A percentile compares a stretch with the other conserved stretches of the same genome.
phyloP scores from a whole-genome alignment of 2,329 filamentous ascomycete species.

The Botrytis elliptica region DNA sequence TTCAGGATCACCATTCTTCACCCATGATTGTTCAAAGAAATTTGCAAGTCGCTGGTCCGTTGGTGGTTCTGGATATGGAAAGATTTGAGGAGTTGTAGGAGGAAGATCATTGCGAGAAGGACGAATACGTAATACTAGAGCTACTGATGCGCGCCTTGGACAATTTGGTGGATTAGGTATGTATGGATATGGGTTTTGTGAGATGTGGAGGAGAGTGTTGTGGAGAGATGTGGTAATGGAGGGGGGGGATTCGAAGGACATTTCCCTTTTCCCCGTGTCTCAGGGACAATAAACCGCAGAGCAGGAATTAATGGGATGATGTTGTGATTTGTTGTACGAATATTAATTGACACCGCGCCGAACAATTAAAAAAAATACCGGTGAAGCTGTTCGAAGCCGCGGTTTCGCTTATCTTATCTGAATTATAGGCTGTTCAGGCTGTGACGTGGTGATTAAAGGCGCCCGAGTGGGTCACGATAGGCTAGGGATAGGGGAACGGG shows the following conservation, averaged over 20 bases:
- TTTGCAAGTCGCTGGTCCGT: constrained; percentile 40
- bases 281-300: not conserved
- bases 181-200: constrained; percentile 48
- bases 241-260: constrained; percentile 20
- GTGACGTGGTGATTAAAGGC: constrained; percentile 10
- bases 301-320: not conserved
- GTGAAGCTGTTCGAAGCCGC: not conserved
- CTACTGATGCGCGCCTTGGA: constrained; percentile 58
- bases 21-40: constrained; percentile 66
- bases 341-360: not conserved
- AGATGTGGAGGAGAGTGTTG: constrained; percentile 39
- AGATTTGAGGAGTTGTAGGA: constrained; percentile 29
- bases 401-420: constrained; percentile 23
- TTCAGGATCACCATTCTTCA: constrained; percentile 63
- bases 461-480: not conserved
- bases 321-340: constrained; percentile 1
- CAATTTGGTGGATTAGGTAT: constrained; percentile 45
- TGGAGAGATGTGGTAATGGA: constrained; percentile 33
- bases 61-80: constrained; percentile 25
- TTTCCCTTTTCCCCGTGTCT: constrained; percentile 13
- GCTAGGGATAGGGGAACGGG: constrained; percentile 4
- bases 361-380: not conserved
- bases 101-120: constrained; percentile 57
- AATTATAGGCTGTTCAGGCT: not conserved
- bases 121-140: constrained; percentile 61